A percentile compares a stretch with the other conserved stretches of the same genome.
phyloP scores from a whole-genome alignment of 176 grass and related monocot genomes.

The Elaeis guineensis region DNA sequence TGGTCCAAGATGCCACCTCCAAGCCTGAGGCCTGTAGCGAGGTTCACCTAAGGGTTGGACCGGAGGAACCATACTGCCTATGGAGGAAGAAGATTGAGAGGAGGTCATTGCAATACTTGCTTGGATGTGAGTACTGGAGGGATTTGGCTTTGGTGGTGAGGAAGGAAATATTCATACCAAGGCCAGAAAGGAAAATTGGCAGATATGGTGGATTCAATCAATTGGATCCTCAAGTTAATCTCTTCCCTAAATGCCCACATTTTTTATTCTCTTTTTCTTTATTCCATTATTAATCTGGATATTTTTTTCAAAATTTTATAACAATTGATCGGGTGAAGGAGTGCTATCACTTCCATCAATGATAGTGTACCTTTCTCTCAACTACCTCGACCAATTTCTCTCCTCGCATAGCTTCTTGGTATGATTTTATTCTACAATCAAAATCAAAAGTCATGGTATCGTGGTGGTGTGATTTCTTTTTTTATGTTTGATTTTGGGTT shows the following conservation, averaged over 20 bases:
- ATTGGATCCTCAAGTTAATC: not conserved
- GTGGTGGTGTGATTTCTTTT: not conserved
- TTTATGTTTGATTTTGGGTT: not conserved
- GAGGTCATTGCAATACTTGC: conserved; percentile 79
- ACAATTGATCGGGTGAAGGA: too few relatives aligned
- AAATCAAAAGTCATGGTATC: too few relatives aligned
- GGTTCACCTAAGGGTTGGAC: conserved; percentile 33
- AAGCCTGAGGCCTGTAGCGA: not conserved
- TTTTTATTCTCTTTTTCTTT: too few relatives aligned
- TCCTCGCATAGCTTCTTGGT: conserved; percentile 29
- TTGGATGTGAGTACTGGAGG: conserved; percentile 80
- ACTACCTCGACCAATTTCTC: conserved; percentile 42
- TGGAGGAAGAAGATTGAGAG: conserved; percentile 41
- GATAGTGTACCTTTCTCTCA: conserved; percentile 32
- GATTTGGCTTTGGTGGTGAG: conserved; percentile 53
- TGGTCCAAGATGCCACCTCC: conserved; percentile 39
- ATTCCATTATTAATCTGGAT: too few relatives aligned
- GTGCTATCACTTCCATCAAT: not conserved
- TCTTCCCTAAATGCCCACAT: too few relatives aligned
- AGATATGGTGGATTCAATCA: conserved; percentile 33
- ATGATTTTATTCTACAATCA: not conserved
- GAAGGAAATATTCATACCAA: conserved; percentile 73
- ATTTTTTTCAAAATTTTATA: too few relatives aligned
- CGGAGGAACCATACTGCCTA: conserved; percentile 41
- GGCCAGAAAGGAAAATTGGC: conserved; percentile 82